Evolutionary conservation across 345 rosid species (phyloP).

Genomic region (Lepidium africanum): DNA sequence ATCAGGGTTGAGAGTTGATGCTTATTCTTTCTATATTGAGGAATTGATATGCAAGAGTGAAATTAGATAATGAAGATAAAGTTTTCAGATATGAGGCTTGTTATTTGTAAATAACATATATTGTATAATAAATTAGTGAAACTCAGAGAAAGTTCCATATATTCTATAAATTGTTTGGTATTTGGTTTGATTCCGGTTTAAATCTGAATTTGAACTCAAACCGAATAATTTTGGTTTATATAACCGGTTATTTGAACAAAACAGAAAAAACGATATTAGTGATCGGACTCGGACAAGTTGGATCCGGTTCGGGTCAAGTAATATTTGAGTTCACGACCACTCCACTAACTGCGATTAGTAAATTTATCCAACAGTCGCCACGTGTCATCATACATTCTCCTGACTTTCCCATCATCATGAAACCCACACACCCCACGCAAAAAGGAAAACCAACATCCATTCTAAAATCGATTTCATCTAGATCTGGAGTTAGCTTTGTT

Average conservation of each 20-base stretch:
- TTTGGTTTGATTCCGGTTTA: not conserved
- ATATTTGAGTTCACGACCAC: constrained; percentile 6
- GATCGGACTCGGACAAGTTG: not conserved
- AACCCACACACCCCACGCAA: not conserved
- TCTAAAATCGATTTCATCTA: not conserved
- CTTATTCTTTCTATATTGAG: not conserved
- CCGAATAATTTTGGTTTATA: not conserved
- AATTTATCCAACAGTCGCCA: constrained; percentile 16
- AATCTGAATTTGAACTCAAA: not conserved
- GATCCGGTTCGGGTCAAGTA: not conserved
- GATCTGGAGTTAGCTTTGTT: constrained; percentile 8
- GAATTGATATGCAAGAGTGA: not conserved
- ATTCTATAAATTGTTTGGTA: not conserved
- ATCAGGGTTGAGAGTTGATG: constrained; percentile 12
- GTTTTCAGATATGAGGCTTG: not conserved
- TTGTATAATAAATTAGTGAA: not conserved
- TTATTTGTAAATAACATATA: constrained; percentile 20
- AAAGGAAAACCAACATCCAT: not conserved
- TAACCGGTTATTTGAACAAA: no score
- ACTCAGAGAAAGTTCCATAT: not conserved
- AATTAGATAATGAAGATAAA: not conserved
- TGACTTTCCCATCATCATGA: constrained; percentile 9
- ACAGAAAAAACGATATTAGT: no score
- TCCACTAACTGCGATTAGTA: constrained; percentile 8
- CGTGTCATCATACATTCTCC: constrained; percentile 31